A percentile compares a stretch with the other conserved stretches of the same genome.
Evolutionary conservation across 2,329 filamentous ascomycete genomes (phyloP).

Genomic region (Fusarium metavorans): DNA sequence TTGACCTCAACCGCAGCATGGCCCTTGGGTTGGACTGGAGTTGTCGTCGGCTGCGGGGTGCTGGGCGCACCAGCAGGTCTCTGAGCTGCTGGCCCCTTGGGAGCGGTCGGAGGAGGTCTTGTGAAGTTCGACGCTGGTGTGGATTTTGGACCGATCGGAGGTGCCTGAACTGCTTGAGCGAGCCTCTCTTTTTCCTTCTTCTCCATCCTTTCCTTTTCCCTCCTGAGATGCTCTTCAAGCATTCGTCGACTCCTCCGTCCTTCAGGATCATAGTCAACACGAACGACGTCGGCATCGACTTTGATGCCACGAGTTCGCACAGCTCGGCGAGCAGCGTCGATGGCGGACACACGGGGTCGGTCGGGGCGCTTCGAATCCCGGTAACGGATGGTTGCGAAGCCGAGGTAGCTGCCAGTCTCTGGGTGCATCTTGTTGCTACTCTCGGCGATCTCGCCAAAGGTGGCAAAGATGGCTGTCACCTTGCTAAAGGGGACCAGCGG

Average conservation of each 20-base stretch:
- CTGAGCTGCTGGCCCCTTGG: slow-evolving; percentile 81
- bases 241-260: slow-evolving; percentile 84
- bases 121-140: slow-evolving; percentile 45
- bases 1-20: slow-evolving; percentile 72
- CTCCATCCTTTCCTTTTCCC: slow-evolving; percentile 73
- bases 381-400: slow-evolving; percentile 92
- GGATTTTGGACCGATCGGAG: slow-evolving; percentile 55
- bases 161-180: slow-evolving; percentile 49
- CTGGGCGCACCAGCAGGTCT: slow-evolving; percentile 51
- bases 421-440: slow-evolving; percentile 96
- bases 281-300: slow-evolving; percentile 81
- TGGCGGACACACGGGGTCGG: slow-evolving; percentile 69
- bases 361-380: slow-evolving; percentile 72
- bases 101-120: slow-evolving; percentile 81
- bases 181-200: slow-evolving; percentile 61
- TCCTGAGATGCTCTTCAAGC: slow-evolving; percentile 79
- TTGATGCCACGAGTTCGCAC: slow-evolving; percentile 81
- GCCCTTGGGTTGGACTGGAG: slow-evolving; percentile 37
- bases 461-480: slow-evolving; percentile 80
- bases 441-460: slow-evolving; percentile 88
- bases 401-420: slow-evolving; percentile 91
- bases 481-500: slow-evolving; percentile 85
- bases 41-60: slow-evolving; percentile 49
- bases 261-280: slow-evolving; percentile 90
- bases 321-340: slow-evolving; percentile 84